Evolutionary conservation across 1,284 basidiomycete species (phyloP), one percentile per base, ranked within the genome.

Genomic region (Athelia sp.): DNA sequence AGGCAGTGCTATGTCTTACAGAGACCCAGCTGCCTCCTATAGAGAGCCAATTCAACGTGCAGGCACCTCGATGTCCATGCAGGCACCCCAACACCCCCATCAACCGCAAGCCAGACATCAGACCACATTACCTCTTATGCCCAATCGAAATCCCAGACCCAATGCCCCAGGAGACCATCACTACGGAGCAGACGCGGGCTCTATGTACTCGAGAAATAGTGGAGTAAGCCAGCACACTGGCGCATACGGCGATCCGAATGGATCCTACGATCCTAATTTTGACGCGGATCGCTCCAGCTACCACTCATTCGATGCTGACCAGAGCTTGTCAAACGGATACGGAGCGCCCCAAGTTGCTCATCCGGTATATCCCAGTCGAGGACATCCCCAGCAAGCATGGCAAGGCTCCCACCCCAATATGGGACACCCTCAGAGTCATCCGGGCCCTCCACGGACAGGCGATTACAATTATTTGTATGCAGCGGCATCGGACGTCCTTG

Each of bases 401-500:
- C 66, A 72, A 43, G 63, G 63, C 45, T 53, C 64, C 47, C 67
- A 62, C 31, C 70, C 71, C 52, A 64, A 40, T 42, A 6, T 40
- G 9, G 19, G n/a, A 40, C 15, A 42, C 55, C 49, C 56, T 43
- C 57, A 61, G 45, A 21, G n/a, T 21, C 36, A 40, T 4, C 19
- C 54, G 31, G 54, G 53, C 15, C 62, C 64, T 44, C 67, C 69
- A 22, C 68, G 61, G 21, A 62, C 63, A 34, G 62, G 62, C 43
- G 73, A 76, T 49, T 78, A 76, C 54, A 79, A 83, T 60, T 70
- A 73, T 34, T 62, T 85, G 17, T 81, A 86, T 61, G 75, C 77
- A 10, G 87, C 87, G 2, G 91, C 91, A 2, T 90, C 87, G 26
- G 82, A 88, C 61, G 86, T 93, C 18, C 74, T 94, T 8, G 90